phyloP scores from a whole-genome alignment of 106 monocot genomes.

The Allium sativum region DNA sequence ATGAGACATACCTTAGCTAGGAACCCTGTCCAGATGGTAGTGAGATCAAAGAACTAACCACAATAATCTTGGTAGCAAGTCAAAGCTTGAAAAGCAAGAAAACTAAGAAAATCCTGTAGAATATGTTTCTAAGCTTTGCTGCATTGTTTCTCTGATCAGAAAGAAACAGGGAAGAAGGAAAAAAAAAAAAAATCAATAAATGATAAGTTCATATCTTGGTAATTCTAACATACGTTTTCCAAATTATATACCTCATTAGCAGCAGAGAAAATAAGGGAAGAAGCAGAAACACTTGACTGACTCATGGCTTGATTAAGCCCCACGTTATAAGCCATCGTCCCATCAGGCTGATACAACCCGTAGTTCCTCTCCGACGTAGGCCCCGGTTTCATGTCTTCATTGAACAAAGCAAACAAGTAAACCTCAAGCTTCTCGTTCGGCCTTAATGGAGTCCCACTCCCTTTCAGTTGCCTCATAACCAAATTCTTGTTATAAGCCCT shows the following conservation, averaged over 20 bases:
- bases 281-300: constrained; percentile 33
- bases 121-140: background rate
- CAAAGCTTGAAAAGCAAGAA: constrained; percentile 7
- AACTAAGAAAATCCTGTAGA: constrained; percentile 1
- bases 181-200: background rate
- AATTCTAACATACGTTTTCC: background rate
- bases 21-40: no score
- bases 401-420: constrained; percentile 87
- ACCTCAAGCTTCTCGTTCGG: constrained; percentile 62
- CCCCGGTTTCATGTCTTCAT: constrained; percentile 92
- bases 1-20: no score
- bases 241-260: constrained; percentile 13
- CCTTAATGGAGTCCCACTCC: constrained; percentile 80
- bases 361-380: constrained; percentile 95
- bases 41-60: no score
- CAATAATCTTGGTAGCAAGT: background rate
- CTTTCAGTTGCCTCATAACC: constrained; percentile 47
- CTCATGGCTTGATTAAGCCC: constrained; percentile 23
- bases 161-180: background rate
- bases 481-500: constrained; percentile 64
- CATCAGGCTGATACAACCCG: constrained; percentile 72
- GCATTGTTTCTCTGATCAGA: background rate
- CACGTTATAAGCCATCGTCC: constrained; percentile 74
- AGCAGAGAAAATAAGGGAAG: constrained; percentile 13
- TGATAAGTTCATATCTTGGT: background rate